Conservation (phyloP, 331 rosid genomes). For the Quercus phellos region DNA sequence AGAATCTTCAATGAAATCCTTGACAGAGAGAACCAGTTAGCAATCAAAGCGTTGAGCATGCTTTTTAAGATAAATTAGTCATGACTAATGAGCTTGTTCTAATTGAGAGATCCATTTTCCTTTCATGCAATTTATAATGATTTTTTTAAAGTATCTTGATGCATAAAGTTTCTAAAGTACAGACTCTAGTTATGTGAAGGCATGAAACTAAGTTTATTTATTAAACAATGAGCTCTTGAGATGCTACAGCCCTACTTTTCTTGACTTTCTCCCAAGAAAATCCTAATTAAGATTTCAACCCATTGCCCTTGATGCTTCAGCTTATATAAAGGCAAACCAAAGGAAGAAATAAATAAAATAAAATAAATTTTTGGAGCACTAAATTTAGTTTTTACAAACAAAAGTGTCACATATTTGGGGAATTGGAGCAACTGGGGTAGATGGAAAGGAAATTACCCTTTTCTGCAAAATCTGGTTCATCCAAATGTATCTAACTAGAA, state of each 20-base stretch:
- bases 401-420: neutral
- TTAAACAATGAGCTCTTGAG: neutral
- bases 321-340: neutral
- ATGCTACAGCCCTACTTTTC: neutral
- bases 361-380: neutral
- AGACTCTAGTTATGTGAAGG: neutral
- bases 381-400: neutral
- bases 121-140: neutral
- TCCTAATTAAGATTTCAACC: neutral
- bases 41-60: neutral
- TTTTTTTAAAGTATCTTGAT: neutral
- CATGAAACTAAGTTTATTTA: neutral
- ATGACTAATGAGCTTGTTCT: neutral
- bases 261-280: neutral
- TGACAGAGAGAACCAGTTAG: neutral
- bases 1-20: neutral
- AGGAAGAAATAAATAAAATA: neutral
- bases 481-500: neutral
- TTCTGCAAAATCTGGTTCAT: neutral
- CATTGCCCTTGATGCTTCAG: neutral
- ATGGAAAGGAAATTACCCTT: neutral
- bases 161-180: neutral
- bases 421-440: neutral
- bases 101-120: neutral
- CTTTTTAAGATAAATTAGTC: neutral